Evolutionary conservation across 2,329 filamentous ascomycete genomes (phyloP), one percentile per base, ranked within the genome.

Genomic region (Tolypocladium ophioglossoides): DNA sequence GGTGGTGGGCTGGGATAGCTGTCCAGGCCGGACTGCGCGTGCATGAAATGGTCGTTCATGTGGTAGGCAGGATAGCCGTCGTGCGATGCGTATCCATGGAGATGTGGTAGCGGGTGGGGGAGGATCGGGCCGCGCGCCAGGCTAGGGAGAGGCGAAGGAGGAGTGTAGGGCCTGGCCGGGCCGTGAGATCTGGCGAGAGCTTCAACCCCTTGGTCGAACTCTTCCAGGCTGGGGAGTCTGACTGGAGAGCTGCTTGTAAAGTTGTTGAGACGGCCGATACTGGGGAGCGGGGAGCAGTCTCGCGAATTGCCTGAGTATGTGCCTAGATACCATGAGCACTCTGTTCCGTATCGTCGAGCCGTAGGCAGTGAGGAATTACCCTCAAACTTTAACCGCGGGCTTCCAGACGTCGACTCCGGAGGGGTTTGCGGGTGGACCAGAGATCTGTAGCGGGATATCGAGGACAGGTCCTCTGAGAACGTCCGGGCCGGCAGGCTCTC

Each of bases 131-230:
- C 61, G 46, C 57, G 59, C 24, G 58, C 49, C 30, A 68, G 49
- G 39, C 58, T 58, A 14, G 60, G 60, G 8, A 67, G 62, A 51
- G 66, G 64, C 11, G 67, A 68, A n/a, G 62, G 57, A 27, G 62
- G 61, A 12, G 61, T 62, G 57, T 64, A 64, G 9, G 61, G 57
- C 24, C 60, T 64, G 10, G 55, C 55, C 30, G 63, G 63, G 24
- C 67, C 68, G 53, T 69, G 61, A 18, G 61, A 62, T 51, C 66
- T 61, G 22, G 64, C 67, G 24, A 72, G 61, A 18, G 66, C 66
- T 51, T 72, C 65, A n/a, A 72, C 69, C 16, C 68, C 70, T 55
- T 66, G 65, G 46, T 70, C 70, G 50, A 72, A 72, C 54, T 72
- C 69, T 39, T 65, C 63, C 24, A 72, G 58, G 52, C 68, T 71